A percentile compares a stretch with the other conserved stretches of the same genome.
phyloP scores from a whole-genome alignment of 805 yeast genomes.

The Tetrapisispora taiwanensis region DNA sequence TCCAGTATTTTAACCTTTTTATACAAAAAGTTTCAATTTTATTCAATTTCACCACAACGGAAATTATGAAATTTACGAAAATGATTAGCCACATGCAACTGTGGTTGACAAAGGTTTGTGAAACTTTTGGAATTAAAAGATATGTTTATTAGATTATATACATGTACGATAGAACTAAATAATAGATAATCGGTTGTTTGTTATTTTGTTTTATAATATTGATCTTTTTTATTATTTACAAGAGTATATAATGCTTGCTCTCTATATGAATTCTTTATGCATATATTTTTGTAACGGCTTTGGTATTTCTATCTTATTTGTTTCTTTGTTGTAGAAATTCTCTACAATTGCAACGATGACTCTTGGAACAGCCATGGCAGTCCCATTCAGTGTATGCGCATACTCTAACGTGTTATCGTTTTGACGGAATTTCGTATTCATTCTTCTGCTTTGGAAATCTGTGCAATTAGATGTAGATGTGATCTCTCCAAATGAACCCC shows the following conservation, averaged over 20 bases:
- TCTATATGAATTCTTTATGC: conserved; percentile 41
- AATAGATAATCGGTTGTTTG: no score
- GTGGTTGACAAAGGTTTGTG: no score
- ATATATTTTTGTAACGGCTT: conserved; percentile 56
- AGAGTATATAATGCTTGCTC: not conserved
- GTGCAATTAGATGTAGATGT: conserved; percentile 87
- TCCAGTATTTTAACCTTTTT: no score
- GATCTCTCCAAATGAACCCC: conserved; percentile 86
- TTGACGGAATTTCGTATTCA: conserved; percentile 51
- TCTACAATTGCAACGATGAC: conserved; percentile 84
- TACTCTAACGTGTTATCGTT: conserved; percentile 32
- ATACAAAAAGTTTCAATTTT: no score
- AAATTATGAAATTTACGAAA: no score
- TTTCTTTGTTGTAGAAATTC: conserved; percentile 57
- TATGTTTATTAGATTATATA: no score
- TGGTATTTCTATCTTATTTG: conserved; percentile 53
- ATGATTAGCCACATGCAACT: no score
- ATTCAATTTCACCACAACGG: no score
- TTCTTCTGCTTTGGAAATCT: conserved; percentile 80
- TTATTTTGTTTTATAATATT: no score
- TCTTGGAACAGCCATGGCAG: conserved; percentile 92
- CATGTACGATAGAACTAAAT: no score
- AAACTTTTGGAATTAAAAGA: no score
- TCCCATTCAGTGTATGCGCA: conserved; percentile 85
- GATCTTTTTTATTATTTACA: no score